A percentile compares a stretch with the other conserved stretches of the same genome.
Conservation (phyloP, 495 filamentous ascomycete genomes). For the Parathielavia hyrcaniae region DNA sequence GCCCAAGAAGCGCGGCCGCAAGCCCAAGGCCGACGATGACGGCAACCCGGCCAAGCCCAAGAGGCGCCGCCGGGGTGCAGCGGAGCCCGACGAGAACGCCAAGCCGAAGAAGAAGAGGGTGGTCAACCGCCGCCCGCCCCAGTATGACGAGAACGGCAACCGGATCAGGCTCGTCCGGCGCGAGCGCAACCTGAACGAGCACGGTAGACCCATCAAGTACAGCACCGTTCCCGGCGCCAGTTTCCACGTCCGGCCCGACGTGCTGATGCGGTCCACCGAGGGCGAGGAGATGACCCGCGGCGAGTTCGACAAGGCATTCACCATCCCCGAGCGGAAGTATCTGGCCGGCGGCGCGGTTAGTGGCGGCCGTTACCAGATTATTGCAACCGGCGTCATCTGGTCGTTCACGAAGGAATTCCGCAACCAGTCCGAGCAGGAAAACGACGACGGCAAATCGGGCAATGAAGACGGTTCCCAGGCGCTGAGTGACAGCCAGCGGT, state of each 20-base stretch:
- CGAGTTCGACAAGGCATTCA: background rate
- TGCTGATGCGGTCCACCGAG: background rate
- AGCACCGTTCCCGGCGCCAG: background rate
- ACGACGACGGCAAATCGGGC: background rate
- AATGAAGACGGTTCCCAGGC: background rate
- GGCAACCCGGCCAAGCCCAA: background rate
- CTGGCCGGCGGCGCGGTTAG: background rate
- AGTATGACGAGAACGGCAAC: background rate
- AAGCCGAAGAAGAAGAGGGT: background rate
- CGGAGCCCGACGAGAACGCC: background rate
- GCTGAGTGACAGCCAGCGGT: no score
- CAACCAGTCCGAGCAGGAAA: background rate
- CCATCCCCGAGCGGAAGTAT: background rate
- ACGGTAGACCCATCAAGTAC: no score
- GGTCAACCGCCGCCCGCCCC: no score
- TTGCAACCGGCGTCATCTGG: constrained; percentile 9
- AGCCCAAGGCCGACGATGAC: background rate
- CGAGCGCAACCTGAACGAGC: no score
- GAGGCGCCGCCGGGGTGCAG: background rate
- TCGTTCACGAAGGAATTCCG: background rate
- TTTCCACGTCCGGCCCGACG: background rate
- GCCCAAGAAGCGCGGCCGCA: background rate
- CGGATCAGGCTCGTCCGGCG: no score
- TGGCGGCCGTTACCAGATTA: constrained; percentile 2
- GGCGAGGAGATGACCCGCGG: constrained; percentile 6